Conservation (phyloP, 345 rosid species). For the Anastatica hierochuntica region DNA sequence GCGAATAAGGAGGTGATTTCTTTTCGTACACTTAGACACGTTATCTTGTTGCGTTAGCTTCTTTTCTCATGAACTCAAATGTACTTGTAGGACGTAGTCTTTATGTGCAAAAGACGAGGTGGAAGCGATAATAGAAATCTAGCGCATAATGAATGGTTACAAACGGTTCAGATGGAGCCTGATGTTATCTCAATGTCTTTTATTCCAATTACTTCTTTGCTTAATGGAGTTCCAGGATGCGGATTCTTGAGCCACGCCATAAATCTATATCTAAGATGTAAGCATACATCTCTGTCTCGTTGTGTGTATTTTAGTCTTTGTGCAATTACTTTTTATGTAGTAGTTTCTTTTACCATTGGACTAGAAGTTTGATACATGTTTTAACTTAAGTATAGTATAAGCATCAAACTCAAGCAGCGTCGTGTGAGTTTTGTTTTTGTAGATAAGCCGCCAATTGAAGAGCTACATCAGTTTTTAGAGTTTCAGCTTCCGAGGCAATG, state of each 20-base stretch:
- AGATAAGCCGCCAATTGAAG: slow-evolving; percentile 93
- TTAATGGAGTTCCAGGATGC: slow-evolving; percentile 88
- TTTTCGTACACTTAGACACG: neutral
- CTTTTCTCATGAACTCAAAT: slow-evolving; percentile 1
- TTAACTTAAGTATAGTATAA: neutral
- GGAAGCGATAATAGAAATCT: slow-evolving; percentile 56
- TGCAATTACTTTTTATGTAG: neutral
- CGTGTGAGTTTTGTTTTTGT: slow-evolving; percentile 20
- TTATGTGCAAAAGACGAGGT: slow-evolving; percentile 82
- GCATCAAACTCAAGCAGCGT: too few species aligned
- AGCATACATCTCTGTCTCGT: slow-evolving; percentile 20
- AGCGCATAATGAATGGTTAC: slow-evolving; percentile 77
- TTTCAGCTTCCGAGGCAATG: slow-evolving; percentile 94
- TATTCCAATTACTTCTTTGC: slow-evolving; percentile 79
- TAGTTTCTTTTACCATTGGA: neutral
- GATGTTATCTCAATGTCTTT: slow-evolving; percentile 90
- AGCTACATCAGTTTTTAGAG: slow-evolving; percentile 90
- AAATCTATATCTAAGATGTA: slow-evolving; percentile 88
- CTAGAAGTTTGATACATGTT: neutral
- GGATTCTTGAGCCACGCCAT: slow-evolving; percentile 97
- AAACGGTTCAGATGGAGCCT: slow-evolving; percentile 80
- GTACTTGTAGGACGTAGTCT: slow-evolving; percentile 51
- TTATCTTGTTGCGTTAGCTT: neutral
- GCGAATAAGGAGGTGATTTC: slow-evolving; percentile 67
- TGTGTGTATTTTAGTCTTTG: slow-evolving; percentile 5